Percentiles rank a stretch among this genome's conserved stretches.
Evolutionary conservation across 352 stramenopile genomes (phyloP).

Genomic region (Globisporangium yorkense): DNA sequence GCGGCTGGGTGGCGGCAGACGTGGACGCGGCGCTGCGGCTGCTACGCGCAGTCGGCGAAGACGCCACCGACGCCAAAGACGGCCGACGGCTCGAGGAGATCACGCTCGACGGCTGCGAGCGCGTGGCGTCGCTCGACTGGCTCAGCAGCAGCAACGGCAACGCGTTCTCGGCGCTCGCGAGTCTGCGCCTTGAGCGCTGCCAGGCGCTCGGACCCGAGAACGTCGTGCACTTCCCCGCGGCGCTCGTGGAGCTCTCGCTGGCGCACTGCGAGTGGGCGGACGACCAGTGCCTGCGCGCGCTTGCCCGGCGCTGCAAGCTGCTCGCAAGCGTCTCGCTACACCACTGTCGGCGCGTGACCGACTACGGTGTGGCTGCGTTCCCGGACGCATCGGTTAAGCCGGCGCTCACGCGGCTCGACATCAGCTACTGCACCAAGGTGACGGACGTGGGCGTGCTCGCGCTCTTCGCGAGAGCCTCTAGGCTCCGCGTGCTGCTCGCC

Average conservation of each 20-base stretch:
- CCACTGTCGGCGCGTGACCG: conserved; percentile 52
- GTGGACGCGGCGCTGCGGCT: conserved; percentile 39
- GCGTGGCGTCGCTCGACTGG: conserved; percentile 11
- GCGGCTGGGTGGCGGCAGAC: conserved; percentile 42
- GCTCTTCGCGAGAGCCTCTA: conserved; percentile 32
- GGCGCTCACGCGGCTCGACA: conserved; percentile 38
- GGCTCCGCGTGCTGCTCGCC: conserved; percentile 29
- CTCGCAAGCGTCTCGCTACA: conserved; percentile 31
- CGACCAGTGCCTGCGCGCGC: conserved; percentile 34
- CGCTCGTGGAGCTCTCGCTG: conserved; percentile 44
- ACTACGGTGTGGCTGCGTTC: conserved; percentile 63
- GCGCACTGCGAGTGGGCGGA: conserved; percentile 66
- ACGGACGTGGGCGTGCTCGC: conserved; percentile 54
- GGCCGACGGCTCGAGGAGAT: conserved; percentile 12
- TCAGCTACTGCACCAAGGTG: conserved; percentile 48
- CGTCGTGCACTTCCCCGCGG: conserved; percentile 11
- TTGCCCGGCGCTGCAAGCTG: conserved; percentile 29
- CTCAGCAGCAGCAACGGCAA: conserved; percentile 7
- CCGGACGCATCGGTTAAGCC: conserved; percentile 23
- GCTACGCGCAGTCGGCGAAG: conserved; percentile 1
- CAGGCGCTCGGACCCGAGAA: conserved; percentile 11
- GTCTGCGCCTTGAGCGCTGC: conserved; percentile 20
- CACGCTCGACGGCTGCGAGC: conserved; percentile 21
- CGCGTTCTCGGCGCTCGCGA: not conserved
- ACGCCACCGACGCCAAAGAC: not conserved